Conservation (phyloP, 1,139 yeast genomes). For the Ogataea hybrid region DNA sequence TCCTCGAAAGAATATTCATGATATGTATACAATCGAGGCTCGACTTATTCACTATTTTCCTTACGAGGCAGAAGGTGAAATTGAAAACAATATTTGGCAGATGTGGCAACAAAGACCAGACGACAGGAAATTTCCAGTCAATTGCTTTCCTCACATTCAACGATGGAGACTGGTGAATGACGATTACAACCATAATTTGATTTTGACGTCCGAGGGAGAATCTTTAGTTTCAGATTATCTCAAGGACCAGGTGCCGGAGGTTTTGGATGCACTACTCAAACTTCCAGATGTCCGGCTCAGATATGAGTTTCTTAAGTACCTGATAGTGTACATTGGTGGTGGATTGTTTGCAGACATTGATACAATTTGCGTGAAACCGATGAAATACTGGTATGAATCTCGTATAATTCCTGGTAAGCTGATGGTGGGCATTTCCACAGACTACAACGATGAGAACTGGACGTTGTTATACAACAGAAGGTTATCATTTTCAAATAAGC, state of each 20-base stretch:
- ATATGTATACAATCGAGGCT: slow-evolving; percentile 34
- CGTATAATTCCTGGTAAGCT: slow-evolving; percentile 19
- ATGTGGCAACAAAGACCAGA: slow-evolving; percentile 79
- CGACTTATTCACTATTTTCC: slow-evolving; percentile 62
- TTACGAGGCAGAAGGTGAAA: slow-evolving; percentile 47
- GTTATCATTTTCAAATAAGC: slow-evolving; percentile 74
- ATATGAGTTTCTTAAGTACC: slow-evolving; percentile 69
- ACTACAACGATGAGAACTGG: slow-evolving; percentile 70
- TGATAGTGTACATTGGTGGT: slow-evolving; percentile 63
- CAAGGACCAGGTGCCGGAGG: slow-evolving; percentile 54
- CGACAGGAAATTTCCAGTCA: slow-evolving; percentile 53
- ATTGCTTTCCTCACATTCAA: slow-evolving; percentile 40
- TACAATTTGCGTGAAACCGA: slow-evolving; percentile 52
- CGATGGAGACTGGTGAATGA: slow-evolving; percentile 60
- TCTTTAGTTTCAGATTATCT: slow-evolving; percentile 49
- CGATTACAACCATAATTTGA: slow-evolving; percentile 58
- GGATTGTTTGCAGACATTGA: slow-evolving; percentile 78
- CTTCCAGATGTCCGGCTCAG: slow-evolving; percentile 65
- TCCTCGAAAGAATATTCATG: slow-evolving; percentile 23
- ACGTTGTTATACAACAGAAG: slow-evolving; percentile 59
- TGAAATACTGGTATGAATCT: slow-evolving; percentile 40
- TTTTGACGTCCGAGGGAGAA: slow-evolving; percentile 60
- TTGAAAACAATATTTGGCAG: slow-evolving; percentile 88
- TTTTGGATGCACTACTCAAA: slow-evolving; percentile 56
- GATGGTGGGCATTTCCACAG: slow-evolving; percentile 69